Base-by-base conservation (phyloP, 2,329 filamentous ascomycete genomes). In the Aspergillus pseudotamarii region DNA sequence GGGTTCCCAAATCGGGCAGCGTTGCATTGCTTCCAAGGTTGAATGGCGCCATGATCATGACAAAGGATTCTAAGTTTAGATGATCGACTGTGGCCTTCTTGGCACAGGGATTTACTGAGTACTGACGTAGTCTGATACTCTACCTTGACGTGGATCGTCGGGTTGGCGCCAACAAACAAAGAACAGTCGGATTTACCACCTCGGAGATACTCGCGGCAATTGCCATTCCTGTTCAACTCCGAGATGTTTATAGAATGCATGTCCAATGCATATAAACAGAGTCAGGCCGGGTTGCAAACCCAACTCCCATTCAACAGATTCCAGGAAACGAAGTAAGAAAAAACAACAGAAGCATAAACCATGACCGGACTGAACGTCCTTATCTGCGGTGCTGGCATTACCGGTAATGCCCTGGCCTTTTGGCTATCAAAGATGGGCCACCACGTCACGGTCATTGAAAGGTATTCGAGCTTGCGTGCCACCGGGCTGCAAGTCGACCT, bases 401-500 rank as follows among this genome's bases (percentile, higher is more conserved):
- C 76, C 14, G 79, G 80, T 30, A 76, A 73, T 4, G 76, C 83
- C 1, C 74, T 86, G 14, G 84, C 84, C 36, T 82, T 80, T 72
- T 84, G 82, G 75, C 81, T 88, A 21, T 75, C 82, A 1, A 75
- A 75, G 41, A 64, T 74, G 19, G 75, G 77, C 28, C 73, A 77
- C 59, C 61, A 70, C 16, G 72, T 83, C 43, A 83, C 80, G 2
- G 70, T 84, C 9, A 64, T 83, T 58, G 82, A 83, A 66, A 73
- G 77, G 1, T 78, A 72, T 56, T 70, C 79, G 0, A 58, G 16
- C 1, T 72, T 88, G 0, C 81, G 86, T 1, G 71, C 76, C 2
- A 75, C 76, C 0, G 87, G 86, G 0, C 79, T 82, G 2, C 83
- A 86, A 53, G 68, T 88, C 4, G 86, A 88, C 68, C 72, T 89